Conservation (phyloP, 768 basidiomycete species). For the Termitomyces bulborhizus region DNA sequence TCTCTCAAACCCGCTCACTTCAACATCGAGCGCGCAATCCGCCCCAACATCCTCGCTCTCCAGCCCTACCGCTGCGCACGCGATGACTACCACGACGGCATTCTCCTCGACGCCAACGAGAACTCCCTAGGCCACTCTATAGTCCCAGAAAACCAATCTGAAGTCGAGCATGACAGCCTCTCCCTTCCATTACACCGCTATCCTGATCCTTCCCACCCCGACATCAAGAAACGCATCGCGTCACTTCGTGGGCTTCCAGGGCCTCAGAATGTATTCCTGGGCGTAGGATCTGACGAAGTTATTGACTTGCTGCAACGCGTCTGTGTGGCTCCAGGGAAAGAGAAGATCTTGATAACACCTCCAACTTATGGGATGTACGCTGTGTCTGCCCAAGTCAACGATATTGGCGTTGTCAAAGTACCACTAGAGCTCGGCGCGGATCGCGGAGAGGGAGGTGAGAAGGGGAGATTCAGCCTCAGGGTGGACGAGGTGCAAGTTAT, state of each 20-base stretch:
- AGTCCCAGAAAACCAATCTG: slow-evolving; percentile 21
- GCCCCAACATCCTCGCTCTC: slow-evolving; percentile 90
- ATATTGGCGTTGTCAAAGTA: slow-evolving; percentile 75
- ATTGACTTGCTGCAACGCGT: slow-evolving; percentile 93
- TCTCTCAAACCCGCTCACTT: slow-evolving; percentile 72
- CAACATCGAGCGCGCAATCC: slow-evolving; percentile 73
- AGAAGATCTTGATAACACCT: slow-evolving; percentile 84
- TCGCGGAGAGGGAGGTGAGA: slow-evolving; percentile 67
- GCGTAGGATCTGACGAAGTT: slow-evolving; percentile 95
- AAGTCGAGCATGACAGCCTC: slow-evolving; percentile 31
- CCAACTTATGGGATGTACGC: slow-evolving; percentile 98
- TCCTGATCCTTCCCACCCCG: slow-evolving; percentile 84
- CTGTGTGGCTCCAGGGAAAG: slow-evolving; percentile 70
- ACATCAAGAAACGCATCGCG: slow-evolving; percentile 74
- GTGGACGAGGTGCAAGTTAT: slow-evolving; percentile 58
- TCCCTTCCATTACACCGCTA: slow-evolving; percentile 76
- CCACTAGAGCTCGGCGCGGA: slow-evolving; percentile 55
- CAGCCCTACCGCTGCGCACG: slow-evolving; percentile 94
- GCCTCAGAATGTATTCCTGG: slow-evolving; percentile 75
- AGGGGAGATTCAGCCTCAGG: slow-evolving; percentile 65
- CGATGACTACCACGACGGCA: slow-evolving; percentile 89
- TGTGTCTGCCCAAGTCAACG: slow-evolving; percentile 94
- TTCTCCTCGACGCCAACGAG: slow-evolving; percentile 97
- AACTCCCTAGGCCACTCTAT: slow-evolving; percentile 91
- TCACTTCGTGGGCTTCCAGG: slow-evolving; percentile 62